Percentiles rank a stretch among this genome's conserved stretches.
phyloP scores from a whole-genome alignment of 2,329 filamentous ascomycete genomes.

The Phialemoniopsis sp. region DNA sequence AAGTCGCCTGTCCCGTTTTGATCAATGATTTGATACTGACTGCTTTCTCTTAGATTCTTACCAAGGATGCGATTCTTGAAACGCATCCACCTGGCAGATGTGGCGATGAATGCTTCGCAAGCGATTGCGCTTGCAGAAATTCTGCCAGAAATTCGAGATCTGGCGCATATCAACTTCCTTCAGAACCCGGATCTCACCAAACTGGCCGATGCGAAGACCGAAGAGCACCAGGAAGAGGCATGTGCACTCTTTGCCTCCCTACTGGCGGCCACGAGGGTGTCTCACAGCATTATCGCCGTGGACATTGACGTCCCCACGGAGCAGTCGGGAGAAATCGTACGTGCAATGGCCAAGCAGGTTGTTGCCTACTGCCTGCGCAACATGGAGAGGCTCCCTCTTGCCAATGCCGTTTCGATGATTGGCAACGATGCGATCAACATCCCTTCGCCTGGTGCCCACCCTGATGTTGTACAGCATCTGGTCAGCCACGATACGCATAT shows the following conservation, averaged over 20 bases:
- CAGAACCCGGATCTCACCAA: constrained; percentile 72
- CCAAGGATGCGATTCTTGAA: constrained; percentile 75
- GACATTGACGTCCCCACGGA: constrained; percentile 85
- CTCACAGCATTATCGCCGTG: constrained; percentile 77
- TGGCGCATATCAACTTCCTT: constrained; percentile 84
- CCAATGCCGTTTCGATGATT: constrained; percentile 26
- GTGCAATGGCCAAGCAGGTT: constrained; percentile 89
- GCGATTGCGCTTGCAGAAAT: constrained; percentile 89
- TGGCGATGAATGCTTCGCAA: constrained; percentile 79
- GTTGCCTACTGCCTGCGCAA: constrained; percentile 91
- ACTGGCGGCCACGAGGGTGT: constrained; percentile 81
- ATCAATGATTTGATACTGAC: constrained; percentile 6
- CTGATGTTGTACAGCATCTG: constrained; percentile 81
- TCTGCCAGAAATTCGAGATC: constrained; percentile 72
- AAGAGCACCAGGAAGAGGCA: constrained; percentile 83
- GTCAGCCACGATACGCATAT: constrained; percentile 63
- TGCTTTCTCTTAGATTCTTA: constrained; percentile 52
- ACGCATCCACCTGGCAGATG: constrained; percentile 81
- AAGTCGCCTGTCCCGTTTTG: constrained; percentile 16
- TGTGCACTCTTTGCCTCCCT: constrained; percentile 91
- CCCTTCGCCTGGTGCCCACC: constrained; percentile 41
- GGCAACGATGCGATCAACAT: constrained; percentile 32
- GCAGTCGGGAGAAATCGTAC: constrained; percentile 84
- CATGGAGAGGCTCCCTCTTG: constrained; percentile 72
- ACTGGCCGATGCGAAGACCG: constrained; percentile 71